These are phyloP conservation scores for Wickerhamomyces sp. DNA, from an alignment of 1,139 yeast species.

Conservation along the genomic window DNA sequence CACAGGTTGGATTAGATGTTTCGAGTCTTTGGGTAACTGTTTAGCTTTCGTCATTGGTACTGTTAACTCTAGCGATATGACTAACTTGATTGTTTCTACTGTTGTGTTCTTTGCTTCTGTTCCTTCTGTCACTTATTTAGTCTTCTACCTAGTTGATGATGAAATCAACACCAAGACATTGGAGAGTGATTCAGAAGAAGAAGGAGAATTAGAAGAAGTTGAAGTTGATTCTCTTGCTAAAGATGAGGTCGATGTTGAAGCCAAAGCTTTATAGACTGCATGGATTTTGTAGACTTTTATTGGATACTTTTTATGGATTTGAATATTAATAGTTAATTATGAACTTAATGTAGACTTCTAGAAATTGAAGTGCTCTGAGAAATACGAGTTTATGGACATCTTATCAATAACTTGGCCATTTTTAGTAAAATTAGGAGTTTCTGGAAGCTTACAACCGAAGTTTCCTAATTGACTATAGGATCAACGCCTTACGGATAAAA, in stretches of 20 bases:
- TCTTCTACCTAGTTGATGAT: constrained; percentile 13
- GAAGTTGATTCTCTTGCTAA: neutral
- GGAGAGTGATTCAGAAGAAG: neutral
- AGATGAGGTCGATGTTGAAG: neutral
- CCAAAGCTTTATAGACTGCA: neutral
- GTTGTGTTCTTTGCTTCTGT: constrained; percentile 21
- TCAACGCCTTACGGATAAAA: constrained; percentile 1
- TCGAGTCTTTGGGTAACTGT: constrained; percentile 20
- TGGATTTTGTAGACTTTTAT: neutral
- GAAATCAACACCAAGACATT: neutral
- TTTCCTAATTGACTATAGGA: neutral
- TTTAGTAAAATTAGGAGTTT: neutral
- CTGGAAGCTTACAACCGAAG: constrained; percentile 2
- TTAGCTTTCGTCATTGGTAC: constrained; percentile 23
- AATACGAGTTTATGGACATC: too few relatives aligned
- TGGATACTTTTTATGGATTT: too few relatives aligned
- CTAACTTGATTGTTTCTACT: constrained; percentile 23
- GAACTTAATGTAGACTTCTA: too few relatives aligned
- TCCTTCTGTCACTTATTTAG: constrained; percentile 21
- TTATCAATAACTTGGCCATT: neutral
- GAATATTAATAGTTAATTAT: too few relatives aligned
- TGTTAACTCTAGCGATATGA: constrained; percentile 20
- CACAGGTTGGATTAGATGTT: constrained; percentile 19
- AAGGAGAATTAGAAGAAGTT: neutral
- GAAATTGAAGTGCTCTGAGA: too few relatives aligned